Evolutionary conservation across 345 rosid genomes (phyloP), one percentile per base, ranked within the genome.

Genomic region (Pistacia vera): DNA sequence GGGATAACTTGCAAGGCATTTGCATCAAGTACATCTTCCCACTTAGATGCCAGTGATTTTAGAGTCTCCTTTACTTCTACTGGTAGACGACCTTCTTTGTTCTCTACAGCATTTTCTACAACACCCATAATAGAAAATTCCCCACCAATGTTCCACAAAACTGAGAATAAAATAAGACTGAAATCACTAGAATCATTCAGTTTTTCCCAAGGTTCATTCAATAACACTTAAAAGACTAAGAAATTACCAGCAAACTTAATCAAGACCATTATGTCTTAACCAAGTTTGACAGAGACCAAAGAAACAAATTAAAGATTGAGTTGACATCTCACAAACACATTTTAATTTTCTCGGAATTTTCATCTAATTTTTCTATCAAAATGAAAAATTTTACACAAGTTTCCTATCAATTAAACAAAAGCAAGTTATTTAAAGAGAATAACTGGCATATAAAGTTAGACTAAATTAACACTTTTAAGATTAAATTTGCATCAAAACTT

Each of bases 21-120:
- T 66, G 81, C 67, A 74, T 91, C 97, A 57, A 88, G 82, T 46
- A 82, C 87, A 79, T 93, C 99, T 57, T 93, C 95, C 94, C 92
- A 85, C 69, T 90, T 88, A 1, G 93, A 84, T 11, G 91, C 97
- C 71, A 95, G 77, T 0, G 88, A 79, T 74, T 68, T 85, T 62
- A 95, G 80, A 20, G 88, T 86, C 72, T 85, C 79, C 84, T 83
- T 87, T 16, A 86, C 71, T 75, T 86, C 52, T 68, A 66, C 72
- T 70, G 87, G 81, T 69, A 88, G 28, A 78, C 77, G 68, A 35
- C 51, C 48, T 68, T 38, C 65, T 35, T 16, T 72, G 44, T 35
- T 46, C 49, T 75, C 78, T 1, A 51, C 56, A 41, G n/a, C 28
- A 60, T 71, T 65, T 57, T 74, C 85, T 51, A 75, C 68, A 57